Evolutionary conservation across 805 yeast species (phyloP), one percentile per base, ranked within the genome.

Genomic region (Candida gorgasii): DNA sequence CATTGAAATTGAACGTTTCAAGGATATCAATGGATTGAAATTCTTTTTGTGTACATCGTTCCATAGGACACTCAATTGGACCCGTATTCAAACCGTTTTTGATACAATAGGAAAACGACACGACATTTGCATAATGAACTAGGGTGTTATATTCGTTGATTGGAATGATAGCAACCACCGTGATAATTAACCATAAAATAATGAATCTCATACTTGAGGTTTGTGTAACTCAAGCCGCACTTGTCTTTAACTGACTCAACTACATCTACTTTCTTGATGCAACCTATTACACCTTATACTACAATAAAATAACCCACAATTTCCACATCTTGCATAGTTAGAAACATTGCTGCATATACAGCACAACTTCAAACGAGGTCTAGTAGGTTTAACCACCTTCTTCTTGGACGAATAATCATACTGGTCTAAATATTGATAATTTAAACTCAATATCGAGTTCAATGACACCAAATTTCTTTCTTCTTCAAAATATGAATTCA

Each of bases 401-500:
- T 36, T 40, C 39, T 55, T 52, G 18, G 44, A 46, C 12, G 50
- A 44, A 26, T 42, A 28, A 39, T 57, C 65, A 19, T 53, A 50
- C 44, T 61, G 68, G 40, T 69, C 74, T 12, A 70, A 59, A 49
- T 69, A 71, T 46, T 67, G 69, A 51, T 58, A 71, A 48, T 67
- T 68, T 35, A 66, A 58, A 33, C 61, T 60, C 40, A 70, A 57
- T n/a, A 71, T 69, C 22, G 73, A 54, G 50, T 71, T 71, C 39
- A 70, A 59, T 16, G 73, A 60, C 8, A 71, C 65, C 50, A 69
- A 58, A 52, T 71, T 69, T 22, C 72, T 54, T 46, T 71, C 76
- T 48, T 71, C 75, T 52, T 71, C 76, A 43, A 70, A 69, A 47
- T 70, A 70, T 62, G 62, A 65, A 43, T 65, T 68, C 50, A 71